Evolutionary conservation across 495 filamentous ascomycete genomes (phyloP).

Genomic region (Thermothielavioides terrestris): DNA sequence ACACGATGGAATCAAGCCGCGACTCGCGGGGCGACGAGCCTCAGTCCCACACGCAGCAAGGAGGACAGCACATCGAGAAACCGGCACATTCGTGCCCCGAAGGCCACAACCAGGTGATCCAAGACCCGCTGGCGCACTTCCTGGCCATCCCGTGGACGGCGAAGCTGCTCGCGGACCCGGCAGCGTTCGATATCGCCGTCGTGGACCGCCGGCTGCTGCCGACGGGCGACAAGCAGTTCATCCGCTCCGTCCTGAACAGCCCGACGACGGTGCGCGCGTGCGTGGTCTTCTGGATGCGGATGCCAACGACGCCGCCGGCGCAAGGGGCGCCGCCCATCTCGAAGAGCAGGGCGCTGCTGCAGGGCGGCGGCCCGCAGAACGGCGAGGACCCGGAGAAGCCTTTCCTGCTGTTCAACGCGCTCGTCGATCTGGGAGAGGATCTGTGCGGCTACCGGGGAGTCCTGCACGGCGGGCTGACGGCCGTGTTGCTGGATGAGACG

Average conservation of each 20-base stretch:
- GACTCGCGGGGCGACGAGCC: not conserved
- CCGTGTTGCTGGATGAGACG: slow-evolving; percentile 19
- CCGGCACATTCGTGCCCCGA: not conserved
- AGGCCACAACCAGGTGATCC: slow-evolving; percentile 17
- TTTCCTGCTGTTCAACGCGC: slow-evolving; percentile 19
- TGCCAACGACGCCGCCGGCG: not conserved
- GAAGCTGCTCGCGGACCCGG: slow-evolving; percentile 12
- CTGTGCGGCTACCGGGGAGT: slow-evolving; percentile 8
- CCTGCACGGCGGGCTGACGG: slow-evolving; percentile 18
- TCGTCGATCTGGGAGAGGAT: slow-evolving; percentile 21
- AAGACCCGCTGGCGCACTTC: slow-evolving; percentile 21
- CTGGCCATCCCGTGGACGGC: slow-evolving; percentile 15
- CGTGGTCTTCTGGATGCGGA: slow-evolving; percentile 13
- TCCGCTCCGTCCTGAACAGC: slow-evolving; percentile 10
- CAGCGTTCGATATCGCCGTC: slow-evolving; percentile 7
- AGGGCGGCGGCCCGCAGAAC: slow-evolving; percentile 11
- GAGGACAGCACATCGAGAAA: not conserved
- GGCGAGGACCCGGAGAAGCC: slow-evolving; percentile 15
- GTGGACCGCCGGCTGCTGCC: slow-evolving; percentile 15
- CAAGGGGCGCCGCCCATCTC: not conserved
- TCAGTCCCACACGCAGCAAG: not conserved
- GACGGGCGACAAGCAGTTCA: slow-evolving; percentile 15
- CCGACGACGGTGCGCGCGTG: slow-evolving; percentile 16
- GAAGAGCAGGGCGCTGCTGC: slow-evolving; percentile 8
- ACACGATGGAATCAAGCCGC: no score